Evolutionary conservation across 2,329 filamentous ascomycete species (phyloP).

Genomic region (Diaporthe sp.): DNA sequence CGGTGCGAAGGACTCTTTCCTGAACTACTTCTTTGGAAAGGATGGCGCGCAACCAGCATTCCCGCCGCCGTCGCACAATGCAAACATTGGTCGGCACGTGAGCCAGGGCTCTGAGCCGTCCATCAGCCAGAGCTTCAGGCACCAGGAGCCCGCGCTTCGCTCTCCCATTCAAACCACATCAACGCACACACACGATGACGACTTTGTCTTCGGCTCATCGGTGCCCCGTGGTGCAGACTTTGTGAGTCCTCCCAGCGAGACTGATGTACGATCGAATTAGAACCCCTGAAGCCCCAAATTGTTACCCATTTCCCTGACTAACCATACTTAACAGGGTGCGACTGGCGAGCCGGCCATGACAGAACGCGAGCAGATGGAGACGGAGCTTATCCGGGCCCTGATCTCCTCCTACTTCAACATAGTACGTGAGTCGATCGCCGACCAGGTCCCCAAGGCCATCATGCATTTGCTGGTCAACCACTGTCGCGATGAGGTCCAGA

Average conservation of each 20-base stretch:
- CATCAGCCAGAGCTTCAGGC: conserved; percentile 85
- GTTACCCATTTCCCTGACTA: conserved; percentile 39
- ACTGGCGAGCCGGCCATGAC: conserved; percentile 88
- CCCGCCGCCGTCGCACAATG: conserved; percentile 53
- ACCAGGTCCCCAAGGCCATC: conserved; percentile 97
- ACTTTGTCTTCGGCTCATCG: conserved; percentile 49
- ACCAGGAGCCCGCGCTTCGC: conserved; percentile 71
- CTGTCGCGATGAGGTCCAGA: conserved; percentile 98
- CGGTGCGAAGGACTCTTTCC: conserved; percentile 86
- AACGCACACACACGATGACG: conserved; percentile 56
- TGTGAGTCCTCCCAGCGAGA: conserved; percentile 59
- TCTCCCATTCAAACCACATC: conserved; percentile 56
- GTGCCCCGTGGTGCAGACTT: conserved; percentile 65
- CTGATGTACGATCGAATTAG: conserved; percentile 30
- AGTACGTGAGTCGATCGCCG: conserved; percentile 96
- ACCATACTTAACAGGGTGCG: conserved; percentile 57
- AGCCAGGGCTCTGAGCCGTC: conserved; percentile 84
- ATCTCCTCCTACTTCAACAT: conserved; percentile 99
- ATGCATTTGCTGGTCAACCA: conserved; percentile 99
- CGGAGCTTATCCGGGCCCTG: conserved; percentile 93
- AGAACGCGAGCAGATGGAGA: conserved; percentile 96
- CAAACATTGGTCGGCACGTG: conserved; percentile 71
- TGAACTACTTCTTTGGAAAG: conserved; percentile 99
- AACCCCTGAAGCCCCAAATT: background rate
- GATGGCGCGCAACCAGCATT: conserved; percentile 73